phyloP scores from a whole-genome alignment of 192 early-diverging fungal genomes.

The Rhizophagus clarus region DNA sequence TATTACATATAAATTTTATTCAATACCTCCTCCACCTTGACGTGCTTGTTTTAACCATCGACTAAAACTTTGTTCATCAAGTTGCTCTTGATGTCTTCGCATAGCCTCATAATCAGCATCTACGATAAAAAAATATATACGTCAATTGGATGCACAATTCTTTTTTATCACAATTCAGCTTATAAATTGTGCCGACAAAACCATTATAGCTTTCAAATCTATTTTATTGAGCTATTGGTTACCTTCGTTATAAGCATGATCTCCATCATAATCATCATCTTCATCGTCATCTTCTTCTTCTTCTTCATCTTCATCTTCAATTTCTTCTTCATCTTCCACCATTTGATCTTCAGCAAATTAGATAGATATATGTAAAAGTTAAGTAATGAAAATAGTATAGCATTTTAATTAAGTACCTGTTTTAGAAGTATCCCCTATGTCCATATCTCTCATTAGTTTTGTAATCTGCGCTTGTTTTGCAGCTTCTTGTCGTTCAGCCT shows the following conservation, averaged over 20 bases:
- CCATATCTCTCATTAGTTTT: conserved; percentile 88
- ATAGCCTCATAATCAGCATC: conserved; percentile 13
- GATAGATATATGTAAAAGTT: conserved; percentile 12
- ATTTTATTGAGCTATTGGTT: neutral
- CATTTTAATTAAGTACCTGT: conserved; percentile 19
- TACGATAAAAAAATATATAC: neutral
- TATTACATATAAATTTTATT: neutral
- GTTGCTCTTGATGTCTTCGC: neutral
- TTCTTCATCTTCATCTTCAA: conserved; percentile 40
- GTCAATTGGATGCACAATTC: no score
- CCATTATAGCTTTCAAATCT: neutral
- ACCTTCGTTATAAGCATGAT: conserved; percentile 33
- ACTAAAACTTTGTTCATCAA: conserved; percentile 21
- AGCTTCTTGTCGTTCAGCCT: conserved; percentile 55
- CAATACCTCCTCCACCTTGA: conserved; percentile 1
- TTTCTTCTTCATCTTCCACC: conserved; percentile 44
- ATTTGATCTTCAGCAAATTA: conserved; percentile 38
- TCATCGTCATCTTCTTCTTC: conserved; percentile 39
- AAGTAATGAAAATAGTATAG: neutral
- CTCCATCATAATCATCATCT: conserved; percentile 39
- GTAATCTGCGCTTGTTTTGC: conserved; percentile 72
- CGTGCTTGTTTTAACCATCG: conserved; percentile 1
- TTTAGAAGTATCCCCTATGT: conserved; percentile 57
- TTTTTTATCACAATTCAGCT: no score
- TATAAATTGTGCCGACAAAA: no score